Conservation (phyloP, 2,329 filamentous ascomycete genomes). For the Ophiostoma ips region DNA sequence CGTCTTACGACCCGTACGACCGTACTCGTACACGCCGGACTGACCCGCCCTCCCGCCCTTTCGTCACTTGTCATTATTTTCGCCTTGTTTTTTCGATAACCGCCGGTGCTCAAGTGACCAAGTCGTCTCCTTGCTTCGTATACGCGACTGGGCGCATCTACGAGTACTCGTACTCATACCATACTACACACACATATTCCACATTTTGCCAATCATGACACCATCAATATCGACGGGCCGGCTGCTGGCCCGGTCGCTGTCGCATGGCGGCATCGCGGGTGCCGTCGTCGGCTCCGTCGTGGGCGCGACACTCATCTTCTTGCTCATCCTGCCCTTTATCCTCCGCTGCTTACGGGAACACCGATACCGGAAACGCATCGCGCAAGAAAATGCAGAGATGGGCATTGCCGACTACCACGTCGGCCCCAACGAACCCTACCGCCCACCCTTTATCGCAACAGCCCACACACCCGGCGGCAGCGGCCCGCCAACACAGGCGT, state of each 20-base stretch:
- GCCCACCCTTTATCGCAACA: neutral
- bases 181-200: too few relatives aligned
- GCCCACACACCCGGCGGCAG: neutral
- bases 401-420: slow-evolving; percentile 13
- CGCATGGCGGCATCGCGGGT: slow-evolving; percentile 22
- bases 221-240: slow-evolving; percentile 1
- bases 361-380: slow-evolving; percentile 10
- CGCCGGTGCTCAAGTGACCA: too few relatives aligned
- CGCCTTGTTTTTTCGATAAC: too few relatives aligned
- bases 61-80: too few relatives aligned
- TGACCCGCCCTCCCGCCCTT: too few relatives aligned
- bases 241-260: slow-evolving; percentile 13
- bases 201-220: slow-evolving; percentile 6
- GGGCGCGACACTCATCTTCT: slow-evolving; percentile 18
- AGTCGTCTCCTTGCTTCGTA: too few relatives aligned
- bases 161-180: too few relatives aligned
- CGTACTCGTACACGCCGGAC: too few relatives aligned
- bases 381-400: slow-evolving; percentile 19
- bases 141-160: too few relatives aligned
- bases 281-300: slow-evolving; percentile 21
- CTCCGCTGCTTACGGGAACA: slow-evolving; percentile 18
- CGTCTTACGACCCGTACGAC: too few relatives aligned
- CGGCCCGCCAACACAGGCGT: neutral
- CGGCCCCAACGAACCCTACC: slow-evolving; percentile 10
- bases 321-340: slow-evolving; percentile 21